phyloP scores from a whole-genome alignment of 2,329 filamentous ascomycete species.

The Plenodomus lindquistii region DNA sequence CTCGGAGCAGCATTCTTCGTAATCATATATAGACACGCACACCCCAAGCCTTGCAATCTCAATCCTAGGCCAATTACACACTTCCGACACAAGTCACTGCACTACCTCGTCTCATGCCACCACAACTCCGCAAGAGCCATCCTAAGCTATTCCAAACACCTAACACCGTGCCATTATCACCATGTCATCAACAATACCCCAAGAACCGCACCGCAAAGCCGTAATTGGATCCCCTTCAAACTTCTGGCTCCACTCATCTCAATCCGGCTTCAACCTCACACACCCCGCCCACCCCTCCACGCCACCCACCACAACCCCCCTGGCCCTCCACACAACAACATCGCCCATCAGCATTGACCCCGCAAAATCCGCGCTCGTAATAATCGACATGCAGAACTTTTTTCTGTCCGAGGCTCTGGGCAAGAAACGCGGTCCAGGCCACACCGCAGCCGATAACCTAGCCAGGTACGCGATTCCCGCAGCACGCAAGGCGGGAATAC shows the following conservation, averaged over 20 bases:
- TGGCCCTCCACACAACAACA: slow-evolving; percentile 30
- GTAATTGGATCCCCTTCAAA: slow-evolving; percentile 48
- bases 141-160: too few relatives aligned
- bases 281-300: slow-evolving; percentile 41
- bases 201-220: slow-evolving; percentile 29
- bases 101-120: too few relatives aligned
- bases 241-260: slow-evolving; percentile 52
- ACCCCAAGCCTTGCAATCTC: too few relatives aligned
- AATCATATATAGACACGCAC: too few relatives aligned
- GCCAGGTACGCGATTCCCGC: slow-evolving; percentile 44
- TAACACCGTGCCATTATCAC: not conserved
- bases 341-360: slow-evolving; percentile 40
- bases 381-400: slow-evolving; percentile 53
- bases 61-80: too few relatives aligned
- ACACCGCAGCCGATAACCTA: slow-evolving; percentile 34
- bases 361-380: slow-evolving; percentile 43
- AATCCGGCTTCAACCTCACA: slow-evolving; percentile 53
- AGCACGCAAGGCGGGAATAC: slow-evolving; percentile 44
- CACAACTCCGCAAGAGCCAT: too few relatives aligned
- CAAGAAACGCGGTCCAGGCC: slow-evolving; percentile 21
- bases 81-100: too few relatives aligned
- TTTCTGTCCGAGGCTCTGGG: slow-evolving; percentile 42
- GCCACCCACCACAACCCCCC: slow-evolving; percentile 12
- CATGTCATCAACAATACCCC: slow-evolving; percentile 7
- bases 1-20: too few relatives aligned